Percentiles rank a stretch among this genome's conserved stretches.
These are phyloP conservation scores for Metschnikowia matae DNA, from an alignment of 805 yeast genomes.

Conservation along the genomic window DNA sequence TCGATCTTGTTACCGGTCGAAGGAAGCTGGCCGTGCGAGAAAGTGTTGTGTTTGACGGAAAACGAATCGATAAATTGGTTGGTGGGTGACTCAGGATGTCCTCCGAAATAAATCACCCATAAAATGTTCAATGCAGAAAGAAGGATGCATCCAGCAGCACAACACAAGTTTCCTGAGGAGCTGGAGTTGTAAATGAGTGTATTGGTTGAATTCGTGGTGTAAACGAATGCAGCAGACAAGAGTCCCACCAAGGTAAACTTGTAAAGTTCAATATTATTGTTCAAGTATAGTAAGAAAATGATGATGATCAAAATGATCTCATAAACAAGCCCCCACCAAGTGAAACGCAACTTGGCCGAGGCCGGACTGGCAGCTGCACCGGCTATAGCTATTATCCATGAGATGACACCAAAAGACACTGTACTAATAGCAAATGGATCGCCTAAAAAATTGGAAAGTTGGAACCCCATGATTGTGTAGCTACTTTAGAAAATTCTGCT, in stretches of 20 bases:
- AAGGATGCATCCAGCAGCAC: constrained; percentile 88
- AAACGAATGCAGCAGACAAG: constrained; percentile 70
- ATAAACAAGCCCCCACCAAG: constrained; percentile 96
- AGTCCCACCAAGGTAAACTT: constrained; percentile 53
- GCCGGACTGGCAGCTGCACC: constrained; percentile 58
- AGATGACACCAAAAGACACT: constrained; percentile 61
- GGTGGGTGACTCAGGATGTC: constrained; percentile 83
- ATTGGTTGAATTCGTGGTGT: constrained; percentile 81
- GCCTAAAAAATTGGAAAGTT: constrained; percentile 52
- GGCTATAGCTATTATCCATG: constrained; percentile 87
- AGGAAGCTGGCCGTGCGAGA: constrained; percentile 33
- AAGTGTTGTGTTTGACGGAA: constrained; percentile 47
- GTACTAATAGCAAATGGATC: constrained; percentile 90
- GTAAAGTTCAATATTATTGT: constrained; percentile 65
- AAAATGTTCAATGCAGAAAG: constrained; percentile 75
- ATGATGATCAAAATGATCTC: constrained; percentile 58
- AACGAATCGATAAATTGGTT: constrained; percentile 83
- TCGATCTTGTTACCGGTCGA: constrained; percentile 18
- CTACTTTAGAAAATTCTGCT: too few relatives aligned
- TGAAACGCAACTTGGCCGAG: constrained; percentile 64
- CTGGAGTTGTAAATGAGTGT: constrained; percentile 62
- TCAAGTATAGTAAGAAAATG: constrained; percentile 50
- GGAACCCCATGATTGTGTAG: constrained; percentile 29
- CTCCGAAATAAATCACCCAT: constrained; percentile 88
- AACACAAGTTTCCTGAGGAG: constrained; percentile 69